These are phyloP conservation scores for Tulasnella sp. DNA, from an alignment of 768 basidiomycete species.

Conservation along the genomic window DNA sequence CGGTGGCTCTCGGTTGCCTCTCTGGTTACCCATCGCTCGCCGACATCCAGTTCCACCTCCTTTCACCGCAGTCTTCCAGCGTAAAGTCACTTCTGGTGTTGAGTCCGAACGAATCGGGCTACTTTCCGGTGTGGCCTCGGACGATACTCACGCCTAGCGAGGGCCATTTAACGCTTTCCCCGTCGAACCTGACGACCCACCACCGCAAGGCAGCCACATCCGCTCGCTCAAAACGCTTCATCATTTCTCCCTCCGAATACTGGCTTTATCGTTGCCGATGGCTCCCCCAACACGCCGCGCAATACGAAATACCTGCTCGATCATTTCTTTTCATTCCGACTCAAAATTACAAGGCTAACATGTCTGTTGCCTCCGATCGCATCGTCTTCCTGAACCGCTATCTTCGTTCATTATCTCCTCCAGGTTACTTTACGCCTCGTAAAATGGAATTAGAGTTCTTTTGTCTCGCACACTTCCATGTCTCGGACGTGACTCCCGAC, in stretches of 20 bases:
- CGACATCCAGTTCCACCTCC: not conserved
- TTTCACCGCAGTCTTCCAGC: not conserved
- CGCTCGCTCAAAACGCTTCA: not conserved
- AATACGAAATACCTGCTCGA: constrained; percentile 5
- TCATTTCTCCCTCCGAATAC: not conserved
- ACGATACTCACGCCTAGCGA: constrained; percentile 17
- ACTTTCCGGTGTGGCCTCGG: not conserved
- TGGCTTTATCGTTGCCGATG: not conserved
- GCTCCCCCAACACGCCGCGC: not conserved
- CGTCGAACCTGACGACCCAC: not conserved
- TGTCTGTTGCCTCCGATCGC: constrained; percentile 5
- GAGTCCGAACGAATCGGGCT: constrained; percentile 4
- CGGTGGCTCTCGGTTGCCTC: constrained; percentile 4
- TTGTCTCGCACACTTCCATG: constrained; percentile 15
- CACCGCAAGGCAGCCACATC: constrained; percentile 6
- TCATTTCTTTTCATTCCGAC: not conserved
- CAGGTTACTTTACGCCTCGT: constrained; percentile 6
- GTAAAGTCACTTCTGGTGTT: constrained; percentile 21
- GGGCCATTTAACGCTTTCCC: constrained; percentile 5
- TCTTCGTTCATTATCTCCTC: constrained; percentile 9
- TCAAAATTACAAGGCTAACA: not conserved
- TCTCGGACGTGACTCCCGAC: constrained; percentile 21
- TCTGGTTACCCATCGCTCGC: constrained; percentile 1
- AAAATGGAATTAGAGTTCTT: constrained; percentile 18
- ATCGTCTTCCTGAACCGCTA: not conserved